Conservation (phyloP, 768 basidiomycete genomes). For the Lactarius evosmus region DNA sequence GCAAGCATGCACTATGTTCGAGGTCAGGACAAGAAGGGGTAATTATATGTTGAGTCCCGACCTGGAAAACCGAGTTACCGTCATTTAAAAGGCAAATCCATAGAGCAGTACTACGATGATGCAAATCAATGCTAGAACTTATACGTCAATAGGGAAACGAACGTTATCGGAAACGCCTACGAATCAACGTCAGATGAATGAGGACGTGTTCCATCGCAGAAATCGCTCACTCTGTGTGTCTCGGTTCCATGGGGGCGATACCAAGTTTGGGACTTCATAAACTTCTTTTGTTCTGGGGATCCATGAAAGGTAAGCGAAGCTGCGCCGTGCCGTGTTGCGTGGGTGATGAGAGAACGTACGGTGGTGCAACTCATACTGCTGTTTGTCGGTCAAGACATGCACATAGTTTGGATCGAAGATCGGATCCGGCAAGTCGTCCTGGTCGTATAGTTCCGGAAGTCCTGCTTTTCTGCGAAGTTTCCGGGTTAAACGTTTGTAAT, state of each 20-base stretch:
- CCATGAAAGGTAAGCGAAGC: constrained; percentile 13
- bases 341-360: constrained; percentile 44
- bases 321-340: neutral
- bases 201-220: constrained; percentile 13
- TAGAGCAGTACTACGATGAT: constrained; percentile 53
- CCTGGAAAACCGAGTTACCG: constrained; percentile 81
- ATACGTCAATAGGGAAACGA: constrained; percentile 26
- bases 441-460: constrained; percentile 65
- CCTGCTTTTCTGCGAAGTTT: constrained; percentile 58
- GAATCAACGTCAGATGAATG: constrained; percentile 35
- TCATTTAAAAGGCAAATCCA: constrained; percentile 70
- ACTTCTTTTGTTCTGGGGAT: constrained; percentile 61
- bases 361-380: constrained; percentile 61
- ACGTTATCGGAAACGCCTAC: constrained; percentile 71
- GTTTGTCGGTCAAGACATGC: constrained; percentile 62
- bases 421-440: constrained; percentile 81
- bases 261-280: constrained; percentile 75
- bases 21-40: constrained; percentile 13
- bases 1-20: constrained; percentile 54
- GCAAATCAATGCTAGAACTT: constrained; percentile 4
- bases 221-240: constrained; percentile 59
- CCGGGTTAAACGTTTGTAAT: constrained; percentile 60
- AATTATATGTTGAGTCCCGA: constrained; percentile 29
- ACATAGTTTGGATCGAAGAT: constrained; percentile 65
- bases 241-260: constrained; percentile 82